Evolutionary conservation across 805 yeast species (phyloP), one percentile per base, ranked within the genome.

Genomic region (Candida palmyrensis): DNA sequence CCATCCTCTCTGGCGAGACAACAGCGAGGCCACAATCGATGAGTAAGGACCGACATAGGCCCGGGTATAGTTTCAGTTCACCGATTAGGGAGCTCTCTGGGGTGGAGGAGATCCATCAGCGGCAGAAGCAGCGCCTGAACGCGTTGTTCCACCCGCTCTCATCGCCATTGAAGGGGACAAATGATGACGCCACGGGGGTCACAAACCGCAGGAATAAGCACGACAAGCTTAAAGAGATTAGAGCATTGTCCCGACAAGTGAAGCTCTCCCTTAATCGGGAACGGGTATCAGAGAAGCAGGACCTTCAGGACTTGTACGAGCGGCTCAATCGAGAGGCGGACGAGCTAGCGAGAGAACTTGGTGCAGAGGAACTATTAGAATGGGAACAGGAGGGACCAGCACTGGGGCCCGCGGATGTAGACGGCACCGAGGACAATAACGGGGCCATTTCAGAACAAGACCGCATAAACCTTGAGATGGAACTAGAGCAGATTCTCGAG

Each of bases 241-340:
- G 66, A 28, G 47, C 48, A 27, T 45, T 50, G n/a, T 45, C 49
- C 28, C 40, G 49, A n/a, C 39, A 45, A 13, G 55, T 54, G 17
- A 40, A 37, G 33, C 22, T 50, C 17, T 25, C 26, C 5, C 14
- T 31, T 12, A 44, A 40, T 14, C 37, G 62, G 25, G 51, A 46
- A 19, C 41, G 39, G 21, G 22, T 38, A 8, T 23, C 27, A 27
- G 55, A 49, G 8, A 11, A 31, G 12, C 60, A 55, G 36, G 35
- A 32, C 14, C 23, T 19, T 11, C 19, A 27, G 4, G 51, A 48
- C 25, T 27, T 23, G 13, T 30, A 37, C 9, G 18, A 29, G 19
- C 20, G 40, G 23, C 40, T 40, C 26, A 37, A 38, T 6, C 26
- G 34, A 9, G 41, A 44, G 16, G 22, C 32, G 23, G 27, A 39